Base-by-base conservation (phyloP, 2,329 filamentous ascomycete genomes). In the Colletotrichum sojae region DNA sequence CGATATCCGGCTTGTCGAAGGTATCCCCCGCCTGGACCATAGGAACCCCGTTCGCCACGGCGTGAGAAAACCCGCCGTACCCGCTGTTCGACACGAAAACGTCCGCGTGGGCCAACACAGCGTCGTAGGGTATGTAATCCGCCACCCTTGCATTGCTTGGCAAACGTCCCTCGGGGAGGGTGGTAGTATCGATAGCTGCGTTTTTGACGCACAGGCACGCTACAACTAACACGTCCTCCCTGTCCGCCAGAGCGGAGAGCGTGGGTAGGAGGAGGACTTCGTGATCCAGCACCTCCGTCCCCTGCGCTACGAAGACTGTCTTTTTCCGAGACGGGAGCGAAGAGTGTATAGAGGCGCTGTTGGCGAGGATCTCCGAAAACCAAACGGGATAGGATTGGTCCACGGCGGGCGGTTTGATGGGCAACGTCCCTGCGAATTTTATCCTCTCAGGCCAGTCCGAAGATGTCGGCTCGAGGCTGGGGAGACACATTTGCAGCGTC, bases 41-140 rank as follows among this genome's bases (percentile, higher is more conserved):
- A 1, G 85, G 84, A 20, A 85, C 81, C 0, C 83, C 83, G 63
- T 83, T 80, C 36, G 79, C 77, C 3, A 86, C 74, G 3, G 79
- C 80, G 63, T 86, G 83, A 22, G 81, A 78, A 55, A 85, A 79
- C 1, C 82, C 83, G 4, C 84, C 83, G 63, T 84, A 87, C 4
- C 85, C 84, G 12, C 80, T 85, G 55, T 86, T 87, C 12, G 79
- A 80, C 16, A 87, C 77, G 31, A 86, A 84, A 0, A 84, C 78
- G 48, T 81, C 83, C 39, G 78, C 77, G 73, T 85, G 69, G 1
- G 81, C 80, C 1, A 88, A 76, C 1, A 86, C 67, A 0, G 78
- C 75, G 65, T 87, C 83, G 69, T 86, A 87, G 4, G 84, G 79
- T 4, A 88, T 73, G 71, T 84, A 86, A 73, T 86, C 83, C 22